phyloP scores from a whole-genome alignment of 257 asterid genomes.

The Prunella vulgaris region DNA sequence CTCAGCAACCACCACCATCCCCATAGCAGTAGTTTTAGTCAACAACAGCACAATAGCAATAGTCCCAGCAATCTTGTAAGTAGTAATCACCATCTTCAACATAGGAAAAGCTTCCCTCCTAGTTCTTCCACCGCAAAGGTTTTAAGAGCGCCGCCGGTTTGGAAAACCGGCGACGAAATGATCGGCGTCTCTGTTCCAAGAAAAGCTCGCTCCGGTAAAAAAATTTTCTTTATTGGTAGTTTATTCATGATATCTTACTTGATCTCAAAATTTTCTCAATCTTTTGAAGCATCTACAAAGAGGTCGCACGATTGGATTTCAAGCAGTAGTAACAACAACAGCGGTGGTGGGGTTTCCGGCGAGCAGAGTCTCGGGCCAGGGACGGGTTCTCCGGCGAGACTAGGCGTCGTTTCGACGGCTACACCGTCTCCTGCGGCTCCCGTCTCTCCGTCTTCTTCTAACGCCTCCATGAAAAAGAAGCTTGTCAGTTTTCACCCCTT shows the following conservation, averaged over 20 bases:
- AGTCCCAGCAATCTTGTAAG: slow-evolving; percentile 23
- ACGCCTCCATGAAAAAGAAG: slow-evolving; percentile 63
- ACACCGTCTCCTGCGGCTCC: slow-evolving; percentile 56
- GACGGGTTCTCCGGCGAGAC: slow-evolving; percentile 66
- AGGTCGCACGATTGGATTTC: slow-evolving; percentile 88
- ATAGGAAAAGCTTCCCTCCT: slow-evolving; percentile 66
- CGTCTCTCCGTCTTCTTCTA: slow-evolving; percentile 76
- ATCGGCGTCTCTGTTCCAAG: slow-evolving; percentile 90
- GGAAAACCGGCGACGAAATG: slow-evolving; percentile 94
- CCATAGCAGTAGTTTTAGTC: slow-evolving; percentile 38
- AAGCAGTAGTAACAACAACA: slow-evolving; percentile 42
- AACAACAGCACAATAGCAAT: slow-evolving; percentile 33
- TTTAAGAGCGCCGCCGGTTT: slow-evolving; percentile 62
- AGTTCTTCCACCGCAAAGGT: slow-evolving; percentile 38
- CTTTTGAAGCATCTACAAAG: slow-evolving; percentile 66
- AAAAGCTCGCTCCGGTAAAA: slow-evolving; percentile 89
- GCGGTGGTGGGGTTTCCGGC: too few species aligned
- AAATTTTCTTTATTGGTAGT: background rate
- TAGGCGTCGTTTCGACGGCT: too few species aligned
- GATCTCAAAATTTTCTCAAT: slow-evolving; percentile 15
- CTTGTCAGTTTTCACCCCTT: slow-evolving; percentile 45
- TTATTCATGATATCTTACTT: background rate
- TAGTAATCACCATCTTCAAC: slow-evolving; percentile 49
- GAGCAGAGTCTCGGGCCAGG: slow-evolving; percentile 49
- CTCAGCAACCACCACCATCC: slow-evolving; percentile 25